Evolutionary conservation across 1,139 yeast species (phyloP), one percentile per base, ranked within the genome.

Genomic region (Magnusiomyces paraingens): DNA sequence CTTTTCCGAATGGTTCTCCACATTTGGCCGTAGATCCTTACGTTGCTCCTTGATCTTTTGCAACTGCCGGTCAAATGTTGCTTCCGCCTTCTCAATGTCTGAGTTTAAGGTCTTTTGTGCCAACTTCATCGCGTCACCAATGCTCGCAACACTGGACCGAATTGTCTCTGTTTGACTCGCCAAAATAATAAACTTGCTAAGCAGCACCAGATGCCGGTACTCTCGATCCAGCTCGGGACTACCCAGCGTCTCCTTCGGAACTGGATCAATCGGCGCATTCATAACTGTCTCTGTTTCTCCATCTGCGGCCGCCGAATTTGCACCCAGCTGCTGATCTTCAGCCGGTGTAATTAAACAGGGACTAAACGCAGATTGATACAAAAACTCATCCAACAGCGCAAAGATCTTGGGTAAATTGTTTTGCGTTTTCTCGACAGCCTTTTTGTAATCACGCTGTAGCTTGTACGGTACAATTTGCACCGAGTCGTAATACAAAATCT

Each of bases 321-420:
- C 41, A 38, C 4, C 29, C 51, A n/a, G 21, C 22, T n/a, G 3
- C 32, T 46, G 44, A 21, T 49, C 48, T 21, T 47, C 42, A 21
- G 35, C 44, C 6, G 48, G 48, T 8, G 48, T 45, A 17, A 45
- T 53, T 20, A 53, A 48, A 20, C 58, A 49, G 11, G 57, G 57
- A 29, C 54, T 57, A 15, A 59, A 56, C 35, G 58, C 63, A 20
- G 52, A 38, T 46, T 56, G 56, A 40, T 57, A 58, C 11, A 65
- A 49, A 35, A 61, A 61, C 50, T 64, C 67, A 26, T 58, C 62
- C 14, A 67, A 53, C 42, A 62, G 50, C 2, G 53, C 55, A 71
- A 73, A 70, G 20, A 69, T 50, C 38, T 58, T 57, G n/a, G 59
- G 62, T 8, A 66, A 59, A 42, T 68, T 70, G 11, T 70, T 67